phyloP scores from a whole-genome alignment of 768 basidiomycete genomes.

The Collybia sp. region DNA sequence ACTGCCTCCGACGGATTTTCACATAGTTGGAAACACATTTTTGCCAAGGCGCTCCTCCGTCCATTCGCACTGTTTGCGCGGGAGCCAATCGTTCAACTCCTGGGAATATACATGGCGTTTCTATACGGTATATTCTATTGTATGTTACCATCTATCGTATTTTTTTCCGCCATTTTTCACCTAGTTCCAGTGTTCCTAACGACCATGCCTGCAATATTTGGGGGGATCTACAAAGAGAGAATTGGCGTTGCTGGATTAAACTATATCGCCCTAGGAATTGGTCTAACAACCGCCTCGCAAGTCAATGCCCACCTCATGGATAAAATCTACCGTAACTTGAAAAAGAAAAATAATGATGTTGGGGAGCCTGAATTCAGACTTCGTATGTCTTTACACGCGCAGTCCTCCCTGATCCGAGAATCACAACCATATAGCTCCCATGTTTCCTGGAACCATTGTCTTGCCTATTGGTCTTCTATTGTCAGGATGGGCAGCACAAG shows the following conservation, averaged over 20 bases:
- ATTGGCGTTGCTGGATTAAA: slow-evolving; percentile 61
- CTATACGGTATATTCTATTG: slow-evolving; percentile 60
- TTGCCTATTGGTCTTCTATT: slow-evolving; percentile 68
- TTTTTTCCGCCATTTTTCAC: background rate
- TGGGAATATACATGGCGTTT: slow-evolving; percentile 67
- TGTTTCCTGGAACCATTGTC: slow-evolving; percentile 52
- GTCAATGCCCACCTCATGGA: slow-evolving; percentile 56
- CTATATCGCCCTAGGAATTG: slow-evolving; percentile 69
- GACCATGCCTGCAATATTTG: slow-evolving; percentile 57
- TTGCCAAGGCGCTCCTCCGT: slow-evolving; percentile 51
- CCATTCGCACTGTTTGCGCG: slow-evolving; percentile 58
- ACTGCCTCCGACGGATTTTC: background rate
- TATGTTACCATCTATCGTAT: slow-evolving; percentile 21
- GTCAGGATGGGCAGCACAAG: slow-evolving; percentile 64
- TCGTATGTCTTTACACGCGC: slow-evolving; percentile 25
- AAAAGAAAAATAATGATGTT: slow-evolving; percentile 40
- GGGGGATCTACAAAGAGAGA: slow-evolving; percentile 44
- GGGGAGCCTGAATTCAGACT: slow-evolving; percentile 48
- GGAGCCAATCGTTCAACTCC: slow-evolving; percentile 66
- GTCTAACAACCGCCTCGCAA: slow-evolving; percentile 48
- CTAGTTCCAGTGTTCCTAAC: slow-evolving; percentile 56
- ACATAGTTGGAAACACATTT: slow-evolving; percentile 46
- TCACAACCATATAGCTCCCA: slow-evolving; percentile 36
- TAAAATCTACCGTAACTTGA: slow-evolving; percentile 43
- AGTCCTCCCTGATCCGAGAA: background rate